A percentile compares a stretch with the other conserved stretches of the same genome.
phyloP scores from a whole-genome alignment of 768 basidiomycete species.

The Calvatia gigantea region DNA sequence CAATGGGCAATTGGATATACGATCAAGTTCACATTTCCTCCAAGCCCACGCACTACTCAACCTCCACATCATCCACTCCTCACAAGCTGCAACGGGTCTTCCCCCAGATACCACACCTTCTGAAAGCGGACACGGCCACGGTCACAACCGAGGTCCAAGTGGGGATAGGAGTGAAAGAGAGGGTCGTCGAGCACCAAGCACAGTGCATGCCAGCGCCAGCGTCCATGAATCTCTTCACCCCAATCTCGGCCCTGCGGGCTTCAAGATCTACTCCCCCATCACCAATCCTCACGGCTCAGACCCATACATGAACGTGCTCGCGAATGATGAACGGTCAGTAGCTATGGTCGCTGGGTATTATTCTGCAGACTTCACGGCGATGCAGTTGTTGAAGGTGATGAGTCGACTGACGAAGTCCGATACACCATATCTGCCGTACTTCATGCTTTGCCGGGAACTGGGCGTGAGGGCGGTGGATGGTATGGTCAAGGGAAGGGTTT shows the following conservation, averaged over 20 bases:
- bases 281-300: constrained; percentile 25
- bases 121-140: constrained; percentile 14
- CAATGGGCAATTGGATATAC: constrained; percentile 54
- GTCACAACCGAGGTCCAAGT: constrained; percentile 4
- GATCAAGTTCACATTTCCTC: constrained; percentile 68
- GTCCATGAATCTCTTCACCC: constrained; percentile 53
- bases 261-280: constrained; percentile 54
- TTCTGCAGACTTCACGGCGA: constrained; percentile 68
- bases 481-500: constrained; percentile 74
- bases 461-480: constrained; percentile 82
- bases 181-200: constrained; percentile 15
- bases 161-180: constrained; percentile 4
- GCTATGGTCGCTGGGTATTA: constrained; percentile 42
- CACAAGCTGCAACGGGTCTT: constrained; percentile 45
- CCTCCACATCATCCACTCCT: constrained; percentile 83
- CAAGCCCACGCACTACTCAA: constrained; percentile 84
- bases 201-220: constrained; percentile 29
- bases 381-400: constrained; percentile 82
- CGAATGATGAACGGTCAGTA: constrained; percentile 27
- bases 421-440: constrained; percentile 69
- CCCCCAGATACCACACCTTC: constrained; percentile 20
- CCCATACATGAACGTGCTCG: constrained; percentile 19
- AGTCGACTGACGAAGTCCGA: constrained; percentile 65
- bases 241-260: constrained; percentile 56
- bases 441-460: constrained; percentile 78